Evolutionary conservation across 768 basidiomycete genomes (phyloP), one percentile per base, ranked within the genome.

Genomic region (Panellus pusillus): DNA sequence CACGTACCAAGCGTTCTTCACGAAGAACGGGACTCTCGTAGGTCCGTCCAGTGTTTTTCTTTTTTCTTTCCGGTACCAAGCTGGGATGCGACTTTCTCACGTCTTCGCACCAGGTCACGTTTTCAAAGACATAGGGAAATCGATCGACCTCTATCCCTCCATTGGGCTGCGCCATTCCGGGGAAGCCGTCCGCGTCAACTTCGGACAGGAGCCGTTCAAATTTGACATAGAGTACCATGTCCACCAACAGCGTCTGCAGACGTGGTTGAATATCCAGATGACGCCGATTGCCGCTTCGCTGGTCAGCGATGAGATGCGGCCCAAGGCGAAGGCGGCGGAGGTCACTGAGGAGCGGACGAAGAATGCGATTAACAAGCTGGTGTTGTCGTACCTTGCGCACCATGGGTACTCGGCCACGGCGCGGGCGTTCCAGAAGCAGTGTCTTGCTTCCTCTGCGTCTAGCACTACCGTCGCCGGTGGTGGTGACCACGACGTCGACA

Each of bases 221-320:
- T 98, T 83, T 68, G 94, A 97, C 68, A 96, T 98, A 65, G 90
- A 94, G 50, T 82, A 85, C 44, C 83, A 95, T 63, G 88, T 91
- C 14, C 84, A 86, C 58, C 84, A 86, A 61, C 81, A 81, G 60
- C 81, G 84, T 47, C 81, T 83, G 52, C 69, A 65, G 7, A 79
- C 81, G 3, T 93, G 91, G 91, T 70, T 73, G 11, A 79, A 75
- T 50, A 88, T 92, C 47, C 77, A 87, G 61, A 72, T 70, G 43
- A 83, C 80, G 1, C 76, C 79, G 9, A 69, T 89, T 41, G 74
- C 79, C 60, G 61, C 71, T 44, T 66, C 67, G 11, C 57, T 76
- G 6, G 53, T 78, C 51, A 57, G 51, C 17, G 65, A 66, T 43
- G 63, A 52, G 32, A 52, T 45, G 60, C 63, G 38, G 55, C 46